These are phyloP conservation scores for Escallonia rubra DNA, from an alignment of 129 eudicot species.

Conservation along the genomic window DNA sequence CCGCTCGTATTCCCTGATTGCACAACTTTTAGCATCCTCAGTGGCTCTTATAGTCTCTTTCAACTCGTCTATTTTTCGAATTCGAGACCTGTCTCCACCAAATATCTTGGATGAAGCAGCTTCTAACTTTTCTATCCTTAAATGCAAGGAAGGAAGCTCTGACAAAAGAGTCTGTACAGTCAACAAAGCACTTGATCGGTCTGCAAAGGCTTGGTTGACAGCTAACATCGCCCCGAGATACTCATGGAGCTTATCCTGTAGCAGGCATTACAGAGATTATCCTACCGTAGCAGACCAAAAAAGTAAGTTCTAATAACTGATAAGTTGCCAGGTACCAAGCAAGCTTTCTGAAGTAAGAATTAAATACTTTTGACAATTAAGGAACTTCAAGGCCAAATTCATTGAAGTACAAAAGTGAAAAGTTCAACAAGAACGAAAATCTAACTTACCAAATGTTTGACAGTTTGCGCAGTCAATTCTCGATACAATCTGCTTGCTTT, in stretches of 20 bases:
- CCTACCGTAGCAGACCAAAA: neutral
- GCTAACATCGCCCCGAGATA: conserved; percentile 91
- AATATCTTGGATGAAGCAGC: conserved; percentile 87
- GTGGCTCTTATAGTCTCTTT: conserved; percentile 70
- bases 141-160: conserved; percentile 55
- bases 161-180: conserved; percentile 87
- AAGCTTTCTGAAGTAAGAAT: neutral
- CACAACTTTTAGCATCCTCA: conserved; percentile 78
- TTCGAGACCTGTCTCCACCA: conserved; percentile 87
- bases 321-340: neutral
- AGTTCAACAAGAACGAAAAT: conserved; percentile 7
- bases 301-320: too few species aligned
- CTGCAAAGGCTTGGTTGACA: conserved; percentile 81
- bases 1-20: conserved; percentile 69
- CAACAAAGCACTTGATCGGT: conserved; percentile 85
- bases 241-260: conserved; percentile 96
- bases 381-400: neutral
- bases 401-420: conserved; percentile 6
- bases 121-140: conserved; percentile 83
- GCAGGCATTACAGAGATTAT: neutral
- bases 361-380: neutral
- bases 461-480: conserved; percentile 80
- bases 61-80: conserved; percentile 79
- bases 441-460: conserved; percentile 71
- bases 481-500: conserved; percentile 89